These are phyloP conservation scores for Penicillium digitatum DNA, from an alignment of 2,329 filamentous ascomycete species.

Conservation along the genomic window DNA sequence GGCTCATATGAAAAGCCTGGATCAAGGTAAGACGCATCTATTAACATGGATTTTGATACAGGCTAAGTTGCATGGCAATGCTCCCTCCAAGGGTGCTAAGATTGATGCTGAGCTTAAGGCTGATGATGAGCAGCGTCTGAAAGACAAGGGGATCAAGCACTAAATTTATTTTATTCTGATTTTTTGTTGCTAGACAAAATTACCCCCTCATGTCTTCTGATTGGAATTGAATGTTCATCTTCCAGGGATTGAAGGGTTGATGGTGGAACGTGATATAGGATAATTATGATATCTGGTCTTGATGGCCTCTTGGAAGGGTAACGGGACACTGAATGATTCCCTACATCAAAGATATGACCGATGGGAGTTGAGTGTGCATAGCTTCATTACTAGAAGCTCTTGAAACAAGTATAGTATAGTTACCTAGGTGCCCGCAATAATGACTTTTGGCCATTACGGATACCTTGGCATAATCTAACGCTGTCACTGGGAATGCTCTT, in stretches of 20 bases:
- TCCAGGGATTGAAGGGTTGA: slow-evolving; percentile 56
- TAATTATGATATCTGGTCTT: slow-evolving; percentile 12
- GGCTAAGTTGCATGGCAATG: slow-evolving; percentile 46
- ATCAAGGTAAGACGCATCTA: not conserved
- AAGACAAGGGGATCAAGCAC: slow-evolving; percentile 43
- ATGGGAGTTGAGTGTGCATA: not conserved
- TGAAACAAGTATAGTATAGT: not conserved
- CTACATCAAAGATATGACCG: not conserved
- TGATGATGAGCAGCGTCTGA: slow-evolving; percentile 44
- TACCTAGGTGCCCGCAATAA: not conserved
- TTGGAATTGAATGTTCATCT: slow-evolving; percentile 4
- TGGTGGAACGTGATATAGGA: slow-evolving; percentile 69
- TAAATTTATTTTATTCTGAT: slow-evolving; percentile 14
- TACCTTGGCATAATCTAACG: not conserved
- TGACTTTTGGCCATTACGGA: not conserved
- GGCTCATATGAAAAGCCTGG: not conserved
- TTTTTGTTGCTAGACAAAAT: slow-evolving; percentile 6
- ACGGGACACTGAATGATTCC: slow-evolving; percentile 2
- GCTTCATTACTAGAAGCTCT: not conserved
- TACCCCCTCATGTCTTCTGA: slow-evolving; percentile 4
- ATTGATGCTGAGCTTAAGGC: slow-evolving; percentile 45
- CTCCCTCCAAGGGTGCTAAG: slow-evolving; percentile 46
- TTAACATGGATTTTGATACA: slow-evolving; percentile 18
- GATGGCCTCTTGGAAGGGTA: slow-evolving; percentile 11
- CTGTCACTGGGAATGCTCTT: not conserved